These are phyloP conservation scores for Paraconiothyrium brasiliense DNA, from an alignment of 2,329 filamentous ascomycete species.

Conservation along the genomic window DNA sequence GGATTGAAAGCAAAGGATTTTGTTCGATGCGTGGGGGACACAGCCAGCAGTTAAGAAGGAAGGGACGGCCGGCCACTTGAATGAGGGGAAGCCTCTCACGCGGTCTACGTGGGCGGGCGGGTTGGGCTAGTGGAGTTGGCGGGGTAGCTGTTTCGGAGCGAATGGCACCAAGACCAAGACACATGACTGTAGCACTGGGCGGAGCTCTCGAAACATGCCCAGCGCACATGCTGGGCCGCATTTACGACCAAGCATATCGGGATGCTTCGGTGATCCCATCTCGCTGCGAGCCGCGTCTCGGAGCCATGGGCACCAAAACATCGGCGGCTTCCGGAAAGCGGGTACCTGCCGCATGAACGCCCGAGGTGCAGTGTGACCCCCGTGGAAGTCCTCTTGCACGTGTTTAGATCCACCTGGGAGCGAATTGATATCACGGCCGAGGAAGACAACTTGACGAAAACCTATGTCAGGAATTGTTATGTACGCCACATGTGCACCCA, in stretches of 20 bases:
- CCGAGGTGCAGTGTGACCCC: background rate
- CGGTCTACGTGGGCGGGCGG: constrained; percentile 11
- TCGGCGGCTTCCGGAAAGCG: constrained; percentile 8
- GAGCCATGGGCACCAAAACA: constrained; percentile 5
- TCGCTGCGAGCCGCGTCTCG: constrained; percentile 13
- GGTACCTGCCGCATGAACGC: constrained; percentile 17
- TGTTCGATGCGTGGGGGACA: constrained; percentile 30
- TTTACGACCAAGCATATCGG: background rate
- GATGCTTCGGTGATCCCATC: background rate
- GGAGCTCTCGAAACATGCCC: constrained; percentile 9
- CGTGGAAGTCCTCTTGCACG: background rate
- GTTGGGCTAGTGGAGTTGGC: constrained; percentile 8
- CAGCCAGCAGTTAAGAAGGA: constrained; percentile 26
- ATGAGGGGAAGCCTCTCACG: constrained; percentile 33
- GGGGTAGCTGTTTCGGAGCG: constrained; percentile 12
- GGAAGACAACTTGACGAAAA: background rate
- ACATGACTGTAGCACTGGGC: constrained; percentile 9
- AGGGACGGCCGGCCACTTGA: constrained; percentile 35
- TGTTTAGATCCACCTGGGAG: background rate
- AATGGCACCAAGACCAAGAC: constrained; percentile 4
- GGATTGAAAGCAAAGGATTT: constrained; percentile 18
- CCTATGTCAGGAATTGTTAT: constrained; percentile 29
- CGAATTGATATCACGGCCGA: constrained; percentile 3
- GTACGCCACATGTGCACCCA: constrained; percentile 28
- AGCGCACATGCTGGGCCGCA: background rate